Conservation (phyloP, 116 monocot species). For the Trichopus zeylanicus region DNA sequence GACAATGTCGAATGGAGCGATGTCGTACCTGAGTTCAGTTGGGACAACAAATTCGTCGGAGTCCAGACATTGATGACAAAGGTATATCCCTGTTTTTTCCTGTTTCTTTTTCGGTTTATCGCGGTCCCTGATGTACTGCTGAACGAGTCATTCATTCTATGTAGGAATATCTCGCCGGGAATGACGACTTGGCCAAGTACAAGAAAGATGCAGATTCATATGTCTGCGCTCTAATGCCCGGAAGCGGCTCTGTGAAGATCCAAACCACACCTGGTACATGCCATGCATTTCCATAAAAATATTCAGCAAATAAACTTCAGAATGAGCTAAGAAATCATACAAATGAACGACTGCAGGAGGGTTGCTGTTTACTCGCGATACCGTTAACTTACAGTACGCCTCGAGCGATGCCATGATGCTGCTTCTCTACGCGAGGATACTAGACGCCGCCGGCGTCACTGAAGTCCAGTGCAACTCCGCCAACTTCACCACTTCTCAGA, state of each 20-base stretch:
- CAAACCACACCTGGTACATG: conserved; percentile 32
- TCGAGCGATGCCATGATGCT: conserved; percentile 23
- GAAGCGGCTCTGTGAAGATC: conserved; percentile 24
- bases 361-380: conserved; percentile 43
- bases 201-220: conserved; percentile 43
- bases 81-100: no score
- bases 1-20: conserved; percentile 39
- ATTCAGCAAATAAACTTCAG: no score
- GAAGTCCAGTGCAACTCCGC: conserved; percentile 20
- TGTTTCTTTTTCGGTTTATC: no score
- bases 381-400: conserved; percentile 38
- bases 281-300: no score
- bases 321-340: no score
- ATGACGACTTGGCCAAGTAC: conserved; percentile 28
- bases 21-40: conserved; percentile 34
- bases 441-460: conserved; percentile 9
- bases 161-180: no score
- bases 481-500: conserved; percentile 20
- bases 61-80: conserved; percentile 31
- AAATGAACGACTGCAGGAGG: conserved; percentile 51
- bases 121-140: no score
- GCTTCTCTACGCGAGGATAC: conserved; percentile 20
- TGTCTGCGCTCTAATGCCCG: conserved; percentile 51
- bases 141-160: no score
- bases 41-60: conserved; percentile 49